Conservation (phyloP, 805 yeast genomes). For the Pachysolen tannophilus region DNA sequence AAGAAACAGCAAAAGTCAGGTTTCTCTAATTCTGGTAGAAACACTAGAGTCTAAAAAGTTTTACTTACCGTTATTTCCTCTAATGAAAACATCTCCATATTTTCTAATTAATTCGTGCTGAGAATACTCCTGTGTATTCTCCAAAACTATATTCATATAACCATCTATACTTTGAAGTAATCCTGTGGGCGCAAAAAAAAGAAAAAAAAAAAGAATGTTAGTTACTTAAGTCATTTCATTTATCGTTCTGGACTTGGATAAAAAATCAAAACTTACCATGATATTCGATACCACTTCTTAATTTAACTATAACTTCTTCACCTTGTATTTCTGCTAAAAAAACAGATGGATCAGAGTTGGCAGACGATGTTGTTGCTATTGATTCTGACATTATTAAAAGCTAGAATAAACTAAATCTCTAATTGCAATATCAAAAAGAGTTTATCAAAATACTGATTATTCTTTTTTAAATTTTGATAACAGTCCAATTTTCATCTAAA, state of each 20-base stretch:
- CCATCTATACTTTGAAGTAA: conserved; percentile 87
- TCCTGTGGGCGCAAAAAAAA: conserved; percentile 23
- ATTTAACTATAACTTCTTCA: conserved; percentile 69
- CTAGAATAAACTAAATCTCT: too few species aligned
- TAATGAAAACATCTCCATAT: conserved; percentile 74
- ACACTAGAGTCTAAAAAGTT: conserved; percentile 5
- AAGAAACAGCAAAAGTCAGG: too few species aligned
- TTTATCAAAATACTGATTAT: too few species aligned
- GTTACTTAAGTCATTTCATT: too few species aligned
- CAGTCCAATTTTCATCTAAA: too few species aligned
- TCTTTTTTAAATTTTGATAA: too few species aligned
- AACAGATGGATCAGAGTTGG: conserved; percentile 52
- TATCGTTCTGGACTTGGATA: too few species aligned
- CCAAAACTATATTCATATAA: conserved; percentile 89
- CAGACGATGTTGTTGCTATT: not conserved
- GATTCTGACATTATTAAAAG: not conserved
- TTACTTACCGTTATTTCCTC: conserved; percentile 77
- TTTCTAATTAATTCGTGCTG: conserved; percentile 38
- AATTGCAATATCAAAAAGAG: too few species aligned
- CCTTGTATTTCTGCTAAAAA: conserved; percentile 79
- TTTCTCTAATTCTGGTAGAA: too few species aligned
- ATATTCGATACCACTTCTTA: conserved; percentile 83
- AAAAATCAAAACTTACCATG: conserved; percentile 43
- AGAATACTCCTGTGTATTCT: conserved; percentile 61
- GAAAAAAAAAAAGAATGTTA: too few species aligned